Conservation (phyloP, 306 rosid genomes). For the Glycine latifolia region DNA sequence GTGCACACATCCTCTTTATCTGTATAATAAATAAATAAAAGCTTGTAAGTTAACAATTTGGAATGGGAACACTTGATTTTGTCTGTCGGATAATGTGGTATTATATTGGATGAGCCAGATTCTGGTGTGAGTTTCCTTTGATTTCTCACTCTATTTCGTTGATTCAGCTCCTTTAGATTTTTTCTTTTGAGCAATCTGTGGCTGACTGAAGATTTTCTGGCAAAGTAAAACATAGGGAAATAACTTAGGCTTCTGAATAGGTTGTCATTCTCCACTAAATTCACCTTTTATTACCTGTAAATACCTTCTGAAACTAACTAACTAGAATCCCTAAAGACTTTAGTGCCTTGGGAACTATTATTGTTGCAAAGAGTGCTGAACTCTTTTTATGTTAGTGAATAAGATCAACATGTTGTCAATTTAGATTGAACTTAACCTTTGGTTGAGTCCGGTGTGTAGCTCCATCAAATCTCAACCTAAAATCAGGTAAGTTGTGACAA, state of each 20-base stretch:
- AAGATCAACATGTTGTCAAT: not conserved
- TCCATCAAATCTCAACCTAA: slow-evolving; percentile 8
- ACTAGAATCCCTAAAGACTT: not conserved
- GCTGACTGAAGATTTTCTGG: slow-evolving; percentile 5
- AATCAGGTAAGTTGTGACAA: slow-evolving; percentile 11
- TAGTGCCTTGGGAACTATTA: not conserved
- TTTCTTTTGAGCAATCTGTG: not conserved
- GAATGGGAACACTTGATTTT: not conserved
- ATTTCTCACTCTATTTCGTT: not conserved
- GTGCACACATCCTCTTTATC: not conserved
- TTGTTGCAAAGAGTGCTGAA: not conserved
- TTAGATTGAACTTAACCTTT: not conserved
- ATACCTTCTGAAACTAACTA: not conserved
- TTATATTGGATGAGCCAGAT: too few species aligned
- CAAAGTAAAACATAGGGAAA: slow-evolving; percentile 1
- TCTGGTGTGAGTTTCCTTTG: slow-evolving; percentile 31
- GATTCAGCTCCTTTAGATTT: slow-evolving; percentile 22
- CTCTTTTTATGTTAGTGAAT: not conserved
- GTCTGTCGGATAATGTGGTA: too few species aligned
- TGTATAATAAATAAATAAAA: not conserved
- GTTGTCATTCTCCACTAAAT: slow-evolving; percentile 9
- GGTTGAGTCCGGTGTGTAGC: not conserved
- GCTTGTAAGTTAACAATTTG: slow-evolving; percentile 3
- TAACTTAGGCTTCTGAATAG: slow-evolving; percentile 2
- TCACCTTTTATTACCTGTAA: not conserved